phyloP scores from a whole-genome alignment of 805 yeast species.

The Myxozyma nipponensis region DNA sequence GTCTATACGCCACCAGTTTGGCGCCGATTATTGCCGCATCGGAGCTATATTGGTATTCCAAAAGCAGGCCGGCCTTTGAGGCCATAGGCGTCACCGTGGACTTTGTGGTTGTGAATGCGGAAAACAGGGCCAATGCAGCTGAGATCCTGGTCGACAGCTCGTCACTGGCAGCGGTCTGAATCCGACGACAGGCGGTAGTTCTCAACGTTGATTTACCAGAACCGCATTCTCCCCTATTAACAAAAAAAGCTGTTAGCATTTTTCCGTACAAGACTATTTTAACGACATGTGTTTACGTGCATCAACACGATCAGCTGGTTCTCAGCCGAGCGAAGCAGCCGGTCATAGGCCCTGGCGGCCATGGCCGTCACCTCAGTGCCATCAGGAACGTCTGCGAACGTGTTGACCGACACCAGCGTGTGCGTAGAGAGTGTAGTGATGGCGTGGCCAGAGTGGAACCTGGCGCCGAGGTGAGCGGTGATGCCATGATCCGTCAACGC shows the following conservation, averaged over 20 bases:
- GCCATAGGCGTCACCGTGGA: slow-evolving; percentile 37
- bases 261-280: no score
- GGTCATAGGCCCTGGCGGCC: slow-evolving; percentile 40
- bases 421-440: slow-evolving; percentile 40
- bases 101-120: slow-evolving; percentile 42
- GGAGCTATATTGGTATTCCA: slow-evolving; percentile 50
- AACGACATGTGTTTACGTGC: no score
- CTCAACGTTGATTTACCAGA: slow-evolving; percentile 42
- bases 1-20: slow-evolving; percentile 51
- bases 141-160: slow-evolving; percentile 10
- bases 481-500: slow-evolving; percentile 40
- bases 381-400: slow-evolving; percentile 37
- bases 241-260: slow-evolving; percentile 3
- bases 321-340: slow-evolving; percentile 39
- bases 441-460: slow-evolving; percentile 44
- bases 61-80: slow-evolving; percentile 54
- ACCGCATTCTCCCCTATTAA: slow-evolving; percentile 39
- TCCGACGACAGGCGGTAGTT: slow-evolving; percentile 32
- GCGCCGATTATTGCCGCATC: slow-evolving; percentile 51
- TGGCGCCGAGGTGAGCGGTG: slow-evolving; percentile 43
- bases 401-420: slow-evolving; percentile 40
- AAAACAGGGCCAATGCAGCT: slow-evolving; percentile 36
- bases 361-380: slow-evolving; percentile 37
- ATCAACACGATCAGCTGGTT: slow-evolving; percentile 40
- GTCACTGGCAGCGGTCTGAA: slow-evolving; percentile 22